Conservation (phyloP, 352 stramenopile species). For the Globisporangium abappressorium region DNA sequence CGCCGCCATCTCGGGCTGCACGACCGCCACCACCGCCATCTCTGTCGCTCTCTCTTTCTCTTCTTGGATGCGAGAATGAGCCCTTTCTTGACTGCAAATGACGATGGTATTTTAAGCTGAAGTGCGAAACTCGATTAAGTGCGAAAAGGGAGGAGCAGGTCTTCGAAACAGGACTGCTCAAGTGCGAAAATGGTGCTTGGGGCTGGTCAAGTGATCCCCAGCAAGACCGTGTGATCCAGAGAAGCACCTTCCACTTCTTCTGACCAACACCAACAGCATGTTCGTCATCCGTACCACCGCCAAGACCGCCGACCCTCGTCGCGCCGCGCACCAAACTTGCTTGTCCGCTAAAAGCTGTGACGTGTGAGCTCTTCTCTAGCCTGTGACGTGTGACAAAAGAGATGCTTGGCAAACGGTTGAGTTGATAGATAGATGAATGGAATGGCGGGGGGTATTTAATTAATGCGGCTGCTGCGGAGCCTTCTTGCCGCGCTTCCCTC, state of each 20-base stretch:
- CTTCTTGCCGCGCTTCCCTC: constrained; percentile 73
- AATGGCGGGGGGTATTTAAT: not conserved
- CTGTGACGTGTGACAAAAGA: not conserved
- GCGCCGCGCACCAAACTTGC: too few species aligned
- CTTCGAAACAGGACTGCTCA: too few species aligned
- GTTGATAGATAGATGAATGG: not conserved
- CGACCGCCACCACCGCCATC: constrained; percentile 12
- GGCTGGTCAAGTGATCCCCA: too few species aligned
- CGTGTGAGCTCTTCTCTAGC: not conserved
- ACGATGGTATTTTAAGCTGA: not conserved
- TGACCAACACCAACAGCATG: too few species aligned
- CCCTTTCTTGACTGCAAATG: not conserved
- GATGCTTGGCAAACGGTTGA: not conserved
- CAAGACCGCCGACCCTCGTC: too few species aligned
- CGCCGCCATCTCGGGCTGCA: constrained; percentile 19
- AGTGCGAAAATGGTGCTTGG: too few species aligned
- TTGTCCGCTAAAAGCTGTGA: not conserved
- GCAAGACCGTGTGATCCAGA: too few species aligned
- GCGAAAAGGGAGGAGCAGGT: too few species aligned
- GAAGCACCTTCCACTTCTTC: too few species aligned
- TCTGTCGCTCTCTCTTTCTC: not conserved
- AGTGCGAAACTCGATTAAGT: too few species aligned
- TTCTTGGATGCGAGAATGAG: not conserved
- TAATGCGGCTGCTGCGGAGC: constrained; percentile 20
- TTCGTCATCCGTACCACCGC: too few species aligned